Evolutionary conservation across 1,139 yeast species (phyloP).

Genomic region (Lodderomyces orthopsilosis): DNA sequence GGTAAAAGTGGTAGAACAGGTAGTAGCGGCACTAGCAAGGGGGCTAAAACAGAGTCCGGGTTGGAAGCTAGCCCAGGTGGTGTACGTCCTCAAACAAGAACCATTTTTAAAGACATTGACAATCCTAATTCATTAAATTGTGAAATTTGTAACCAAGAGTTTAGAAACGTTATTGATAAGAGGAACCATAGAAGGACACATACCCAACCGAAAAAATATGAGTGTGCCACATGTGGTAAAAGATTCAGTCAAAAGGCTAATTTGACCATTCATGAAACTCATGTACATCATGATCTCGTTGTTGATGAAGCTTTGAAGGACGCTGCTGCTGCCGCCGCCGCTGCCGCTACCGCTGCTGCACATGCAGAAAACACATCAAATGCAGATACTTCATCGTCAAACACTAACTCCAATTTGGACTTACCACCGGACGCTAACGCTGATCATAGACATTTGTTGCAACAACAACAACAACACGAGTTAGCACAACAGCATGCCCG

Average conservation of each 20-base stretch:
- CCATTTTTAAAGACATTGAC: constrained; percentile 14
- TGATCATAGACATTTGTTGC: constrained; percentile 2
- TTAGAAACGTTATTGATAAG: constrained; percentile 16
- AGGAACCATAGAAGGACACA: constrained; percentile 17
- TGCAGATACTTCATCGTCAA: neutral
- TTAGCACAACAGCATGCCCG: constrained; percentile 1
- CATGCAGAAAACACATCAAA: neutral
- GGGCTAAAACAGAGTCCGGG: neutral
- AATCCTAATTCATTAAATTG: constrained; percentile 14
- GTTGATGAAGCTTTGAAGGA: constrained; percentile 8
- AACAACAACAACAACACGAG: constrained; percentile 2
- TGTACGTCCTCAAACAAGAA: constrained; percentile 12
- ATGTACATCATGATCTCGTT: constrained; percentile 17
- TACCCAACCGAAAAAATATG: constrained; percentile 15
- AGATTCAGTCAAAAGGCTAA: constrained; percentile 22
- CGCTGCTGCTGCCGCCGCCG: constrained; percentile 1
- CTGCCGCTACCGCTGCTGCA: neutral
- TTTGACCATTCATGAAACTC: constrained; percentile 15
- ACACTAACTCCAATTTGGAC: neutral
- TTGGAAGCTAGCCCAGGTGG: neutral
- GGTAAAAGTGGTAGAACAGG: neutral
- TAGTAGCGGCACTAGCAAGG: neutral
- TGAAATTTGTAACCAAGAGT: constrained; percentile 13
- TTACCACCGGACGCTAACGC: neutral
- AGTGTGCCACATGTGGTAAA: constrained; percentile 21